Evolutionary conservation across 805 yeast genomes (phyloP), one percentile per base, ranked within the genome.

Genomic region (Ogataea angusta): DNA sequence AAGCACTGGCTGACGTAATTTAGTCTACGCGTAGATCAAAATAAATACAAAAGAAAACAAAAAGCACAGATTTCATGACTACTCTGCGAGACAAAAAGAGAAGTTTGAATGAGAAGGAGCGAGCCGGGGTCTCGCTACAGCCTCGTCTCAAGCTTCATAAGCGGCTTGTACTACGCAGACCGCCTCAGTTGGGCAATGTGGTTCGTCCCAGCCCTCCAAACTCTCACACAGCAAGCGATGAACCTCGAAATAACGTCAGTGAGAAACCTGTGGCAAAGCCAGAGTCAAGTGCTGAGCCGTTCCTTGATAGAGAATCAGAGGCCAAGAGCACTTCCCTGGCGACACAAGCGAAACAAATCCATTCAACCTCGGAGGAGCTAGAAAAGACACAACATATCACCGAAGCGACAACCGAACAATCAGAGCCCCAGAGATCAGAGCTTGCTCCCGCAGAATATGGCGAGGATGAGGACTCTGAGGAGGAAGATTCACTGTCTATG

Each of bases 121-220:
- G 40, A 12, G 39, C 42, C 12, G 17, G 23, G 4, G 27, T 19
- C 5, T 4, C 34, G 25, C 13, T 31, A 3, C 51, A 47, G 19
- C 43, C 49, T 16, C 41, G 41, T 14, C 23, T 40, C 32, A 43
- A 43, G 44, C 33, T 48, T 19, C 38, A 38, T 30, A 48, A 45
- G 36, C 32, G 53, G 27, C 38, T 49, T 7, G 48, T 47, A 12
- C 29, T 52, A 10, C 56, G 51, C 25, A 31, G 48, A 22, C 50
- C 56, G 9, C 50, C 53, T 8, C 40, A 38, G 18, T 45, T 52
- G 21, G 34, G 44, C 37, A 46, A 38, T 30, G 26, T 30, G 22
- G 13, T 43, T n/a, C 35, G 30, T n/a, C 19, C 38, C 6, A 34
- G 19, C 6, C 8, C 25, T 8, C 23, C 34, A 10, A 34, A 29